Conservation (phyloP, 202 grass and related monocot genomes). For the Saccharum hybrid region DNA sequence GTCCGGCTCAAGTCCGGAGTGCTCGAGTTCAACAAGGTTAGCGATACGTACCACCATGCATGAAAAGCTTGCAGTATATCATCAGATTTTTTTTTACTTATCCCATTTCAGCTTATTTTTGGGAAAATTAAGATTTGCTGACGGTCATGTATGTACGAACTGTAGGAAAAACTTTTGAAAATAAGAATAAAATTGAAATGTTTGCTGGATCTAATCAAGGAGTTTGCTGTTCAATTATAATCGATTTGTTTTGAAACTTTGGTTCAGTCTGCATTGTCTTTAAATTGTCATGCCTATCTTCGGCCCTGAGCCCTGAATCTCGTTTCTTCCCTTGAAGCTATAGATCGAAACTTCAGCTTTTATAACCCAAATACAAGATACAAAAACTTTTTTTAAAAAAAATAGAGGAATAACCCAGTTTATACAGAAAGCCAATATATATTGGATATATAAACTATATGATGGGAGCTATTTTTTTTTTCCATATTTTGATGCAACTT, state of each 20-base stretch:
- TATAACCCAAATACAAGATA: neutral
- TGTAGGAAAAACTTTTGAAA: neutral
- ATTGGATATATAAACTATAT: neutral
- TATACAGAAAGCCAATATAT: neutral
- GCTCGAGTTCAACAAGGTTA: conserved; percentile 84
- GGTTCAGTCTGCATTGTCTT: conserved; percentile 7
- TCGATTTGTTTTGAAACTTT: neutral
- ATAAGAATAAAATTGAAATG: too few relatives aligned
- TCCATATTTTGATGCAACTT: neutral
- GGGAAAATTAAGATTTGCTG: neutral
- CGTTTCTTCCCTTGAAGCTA: neutral
- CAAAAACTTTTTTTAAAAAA: neutral
- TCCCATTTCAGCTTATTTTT: neutral
- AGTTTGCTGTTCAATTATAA: neutral
- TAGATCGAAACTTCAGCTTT: neutral
- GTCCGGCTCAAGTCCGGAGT: conserved; percentile 80
- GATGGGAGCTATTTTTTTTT: neutral
- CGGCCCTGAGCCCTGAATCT: neutral
- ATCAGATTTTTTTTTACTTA: neutral
- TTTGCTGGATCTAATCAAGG: neutral
- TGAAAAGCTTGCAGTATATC: neutral
- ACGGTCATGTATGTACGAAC: neutral
- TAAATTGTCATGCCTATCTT: neutral
- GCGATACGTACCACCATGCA: neutral
- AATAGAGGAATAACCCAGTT: neutral